Percentiles rank a stretch among this genome's conserved stretches.
Evolutionary conservation across 2,329 filamentous ascomycete genomes (phyloP).

Genomic region (Ophidiomyces ophidiicola): DNA sequence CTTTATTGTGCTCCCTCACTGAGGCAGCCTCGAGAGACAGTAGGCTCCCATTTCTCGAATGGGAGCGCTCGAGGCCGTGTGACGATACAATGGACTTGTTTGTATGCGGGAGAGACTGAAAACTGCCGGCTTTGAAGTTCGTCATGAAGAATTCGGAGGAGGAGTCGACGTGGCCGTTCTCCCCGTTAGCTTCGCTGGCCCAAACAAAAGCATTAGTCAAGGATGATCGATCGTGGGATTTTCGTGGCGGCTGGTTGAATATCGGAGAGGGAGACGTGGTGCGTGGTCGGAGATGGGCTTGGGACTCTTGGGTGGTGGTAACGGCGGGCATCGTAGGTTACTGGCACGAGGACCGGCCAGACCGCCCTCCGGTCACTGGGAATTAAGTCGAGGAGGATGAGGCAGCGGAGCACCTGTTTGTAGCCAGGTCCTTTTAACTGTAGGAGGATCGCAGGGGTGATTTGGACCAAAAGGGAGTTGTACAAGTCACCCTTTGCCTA

Average conservation of each 20-base stretch:
- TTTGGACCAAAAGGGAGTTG: no score
- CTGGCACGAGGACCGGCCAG: no score
- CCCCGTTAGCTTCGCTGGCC: conserved; percentile 35
- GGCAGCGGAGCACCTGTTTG: no score
- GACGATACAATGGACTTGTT: conserved; percentile 11
- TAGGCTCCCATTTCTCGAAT: conserved; percentile 16
- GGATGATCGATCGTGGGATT: conserved; percentile 34
- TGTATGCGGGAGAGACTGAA: conserved; percentile 33
- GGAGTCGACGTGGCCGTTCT: conserved; percentile 30
- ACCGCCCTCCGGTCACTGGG: no score
- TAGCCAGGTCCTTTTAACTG: no score
- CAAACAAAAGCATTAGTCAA: conserved; percentile 37
- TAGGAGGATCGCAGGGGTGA: no score
- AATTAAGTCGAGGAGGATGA: no score
- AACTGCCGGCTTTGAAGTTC: conserved; percentile 39
- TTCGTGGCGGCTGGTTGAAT: conserved; percentile 31
- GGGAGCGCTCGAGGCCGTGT: conserved; percentile 7
- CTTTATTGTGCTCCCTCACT: conserved; percentile 15
- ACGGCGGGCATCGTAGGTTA: conserved; percentile 30
- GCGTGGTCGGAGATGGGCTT: conserved; percentile 25
- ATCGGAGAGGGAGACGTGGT: conserved; percentile 26
- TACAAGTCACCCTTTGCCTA: no score
- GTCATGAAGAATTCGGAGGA: conserved; percentile 31
- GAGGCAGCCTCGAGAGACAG: conserved; percentile 15
- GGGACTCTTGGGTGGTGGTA: conserved; percentile 22